Evolutionary conservation across 2,329 filamentous ascomycete genomes (phyloP).

Genomic region (Beauveria pseudobassiana): DNA sequence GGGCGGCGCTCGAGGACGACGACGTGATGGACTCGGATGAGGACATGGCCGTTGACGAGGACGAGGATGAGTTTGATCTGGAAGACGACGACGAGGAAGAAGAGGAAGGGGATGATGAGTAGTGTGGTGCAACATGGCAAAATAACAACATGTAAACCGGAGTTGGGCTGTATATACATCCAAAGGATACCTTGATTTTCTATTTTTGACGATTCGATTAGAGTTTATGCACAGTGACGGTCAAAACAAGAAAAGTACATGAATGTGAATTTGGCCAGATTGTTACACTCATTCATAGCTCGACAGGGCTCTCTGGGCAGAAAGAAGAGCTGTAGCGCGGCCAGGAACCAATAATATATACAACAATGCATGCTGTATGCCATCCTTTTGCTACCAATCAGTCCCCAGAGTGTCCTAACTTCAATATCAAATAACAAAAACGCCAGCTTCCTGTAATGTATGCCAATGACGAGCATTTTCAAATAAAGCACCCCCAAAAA

Average conservation of each 20-base stretch:
- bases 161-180: conserved; percentile 11
- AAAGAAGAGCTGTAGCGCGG: background rate
- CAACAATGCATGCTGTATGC: background rate
- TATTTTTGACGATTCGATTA: background rate
- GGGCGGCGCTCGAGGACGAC: conserved; percentile 41
- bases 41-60: conserved; percentile 33
- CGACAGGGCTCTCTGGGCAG: no score
- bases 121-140: conserved; percentile 1
- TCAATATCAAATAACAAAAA: background rate
- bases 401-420: background rate
- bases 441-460: background rate
- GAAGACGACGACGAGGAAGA: conserved; percentile 11
- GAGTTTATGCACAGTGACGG: background rate
- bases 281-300: background rate
- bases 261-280: background rate
- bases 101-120: conserved; percentile 19
- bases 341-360: conserved; percentile 2
- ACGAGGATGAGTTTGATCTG: conserved; percentile 24
- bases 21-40: conserved; percentile 31
- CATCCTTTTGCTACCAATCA: background rate
- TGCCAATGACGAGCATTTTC: background rate
- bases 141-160: conserved; percentile 7
- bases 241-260: background rate
- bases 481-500: conserved; percentile 7
- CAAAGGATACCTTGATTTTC: conserved; percentile 11